Evolutionary conservation across 345 rosid species (phyloP).

Genomic region (Hirschfeldia incana): DNA sequence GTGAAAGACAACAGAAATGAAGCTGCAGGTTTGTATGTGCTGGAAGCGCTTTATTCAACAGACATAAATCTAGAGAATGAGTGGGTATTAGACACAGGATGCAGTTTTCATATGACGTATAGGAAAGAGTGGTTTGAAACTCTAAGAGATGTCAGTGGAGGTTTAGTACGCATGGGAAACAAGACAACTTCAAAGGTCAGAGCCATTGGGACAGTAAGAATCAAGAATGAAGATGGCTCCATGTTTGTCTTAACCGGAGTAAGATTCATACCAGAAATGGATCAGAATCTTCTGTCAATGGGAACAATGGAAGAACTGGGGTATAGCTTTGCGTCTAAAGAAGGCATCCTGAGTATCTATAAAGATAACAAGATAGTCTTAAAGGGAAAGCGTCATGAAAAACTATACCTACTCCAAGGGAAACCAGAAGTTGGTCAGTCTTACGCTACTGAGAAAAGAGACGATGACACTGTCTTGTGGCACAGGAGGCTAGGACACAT

Average conservation of each 20-base stretch:
- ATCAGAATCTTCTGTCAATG: not conserved
- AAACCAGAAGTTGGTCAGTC: no score
- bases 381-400: not conserved
- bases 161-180: not conserved
- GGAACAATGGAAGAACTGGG: not conserved
- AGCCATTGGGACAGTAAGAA: not conserved
- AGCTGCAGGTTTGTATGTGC: not conserved
- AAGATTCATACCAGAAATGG: not conserved
- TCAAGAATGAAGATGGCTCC: not conserved
- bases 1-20: not conserved
- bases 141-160: not conserved
- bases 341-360: not conserved
- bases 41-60: not conserved
- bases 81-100: not conserved
- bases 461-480: no score
- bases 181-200: not conserved
- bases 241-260: not conserved
- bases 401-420: not conserved
- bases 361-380: not conserved
- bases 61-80: not conserved
- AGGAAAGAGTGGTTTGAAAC: not conserved
- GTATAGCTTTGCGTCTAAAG: not conserved
- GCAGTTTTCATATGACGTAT: not conserved
- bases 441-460: no score
- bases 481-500: no score